A percentile compares a stretch with the other conserved stretches of the same genome.
Conservation (phyloP, 1,139 yeast genomes). For the Geotrichum carabidarum region DNA sequence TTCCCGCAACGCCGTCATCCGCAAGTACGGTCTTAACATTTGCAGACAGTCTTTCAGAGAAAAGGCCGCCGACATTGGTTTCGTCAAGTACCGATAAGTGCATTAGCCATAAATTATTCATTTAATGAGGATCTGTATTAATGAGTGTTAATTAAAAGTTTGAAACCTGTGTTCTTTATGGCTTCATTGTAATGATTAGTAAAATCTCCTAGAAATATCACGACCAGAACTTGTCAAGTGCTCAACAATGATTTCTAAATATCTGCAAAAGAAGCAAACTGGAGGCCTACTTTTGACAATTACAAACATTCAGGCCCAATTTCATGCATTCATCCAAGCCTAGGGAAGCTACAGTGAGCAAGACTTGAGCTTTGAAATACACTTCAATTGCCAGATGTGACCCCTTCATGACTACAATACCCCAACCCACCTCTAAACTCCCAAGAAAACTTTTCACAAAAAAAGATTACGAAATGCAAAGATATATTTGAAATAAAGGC, state of each 20-base stretch:
- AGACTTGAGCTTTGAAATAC: no score
- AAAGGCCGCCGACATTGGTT: slow-evolving; percentile 98
- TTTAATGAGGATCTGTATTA: slow-evolving; percentile 6
- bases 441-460: slow-evolving; percentile 10
- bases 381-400: neutral
- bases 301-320: no score
- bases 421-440: slow-evolving; percentile 7
- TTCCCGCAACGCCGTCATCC: slow-evolving; percentile 98
- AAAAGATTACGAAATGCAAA: neutral
- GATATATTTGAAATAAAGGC: neutral
- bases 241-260: no score
- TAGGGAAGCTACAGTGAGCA: no score
- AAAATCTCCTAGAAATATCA: no score
- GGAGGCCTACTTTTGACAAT: no score
- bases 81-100: slow-evolving; percentile 90
- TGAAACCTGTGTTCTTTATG: neutral
- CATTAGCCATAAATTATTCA: neutral
- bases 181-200: no score
- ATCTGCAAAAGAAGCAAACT: no score
- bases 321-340: no score
- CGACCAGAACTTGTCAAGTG: no score
- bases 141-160: neutral
- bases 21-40: slow-evolving; percentile 99
- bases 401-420: neutral
- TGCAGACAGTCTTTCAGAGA: slow-evolving; percentile 99